Base-by-base conservation (phyloP, 2,329 filamentous ascomycete genomes). In the Penicillium sp. region DNA sequence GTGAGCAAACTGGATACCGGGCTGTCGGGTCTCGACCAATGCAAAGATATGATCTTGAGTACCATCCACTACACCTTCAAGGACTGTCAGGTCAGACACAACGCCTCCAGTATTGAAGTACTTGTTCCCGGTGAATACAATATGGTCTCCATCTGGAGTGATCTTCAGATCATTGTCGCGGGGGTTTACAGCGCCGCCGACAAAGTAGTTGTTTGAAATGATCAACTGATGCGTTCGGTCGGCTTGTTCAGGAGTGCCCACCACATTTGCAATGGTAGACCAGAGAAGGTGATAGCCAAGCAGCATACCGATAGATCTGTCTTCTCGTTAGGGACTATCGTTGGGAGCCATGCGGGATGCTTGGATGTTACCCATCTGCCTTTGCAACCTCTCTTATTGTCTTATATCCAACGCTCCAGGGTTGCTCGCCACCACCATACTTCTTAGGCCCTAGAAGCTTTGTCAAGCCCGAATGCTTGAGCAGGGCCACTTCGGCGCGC, bases 41-140 rank as follows among this genome's bases (percentile, higher is more conserved):
- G 85, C 82, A 65, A 87, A 88, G 56, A 88, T 84, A 64, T 88
- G 85, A 52, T 85, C 76, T 5, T 79, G 76, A 0, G 84, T 86
- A 19, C 78, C 81, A 6, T 83, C 79, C n/a, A 81, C 74, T 0
- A 84, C 81, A 21, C 86, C 86, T 64, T 89, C 86, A 0, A 89
- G 78, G 0, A 88, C 84, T 0, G 85, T 87, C 21, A 88, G 72
- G 57, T 89, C 86, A 0, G 84, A 87, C 2, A 89, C 78, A 0
- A 87, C 85, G 27, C 85, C 86, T 0, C 86, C 86, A 0, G 86
- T 89, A 66, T 86, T 88, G 76, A 88, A 88, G 71, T 82, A 78
- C 70, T 89, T 89, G 70, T 78, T 79, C 1, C 86, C 85, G 57
- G 83, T 82, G 70, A 86, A 88, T 2, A 85, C 68, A 15, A 88